Conservation (phyloP, 495 filamentous ascomycete species). For the Aspergillus panamensis region DNA sequence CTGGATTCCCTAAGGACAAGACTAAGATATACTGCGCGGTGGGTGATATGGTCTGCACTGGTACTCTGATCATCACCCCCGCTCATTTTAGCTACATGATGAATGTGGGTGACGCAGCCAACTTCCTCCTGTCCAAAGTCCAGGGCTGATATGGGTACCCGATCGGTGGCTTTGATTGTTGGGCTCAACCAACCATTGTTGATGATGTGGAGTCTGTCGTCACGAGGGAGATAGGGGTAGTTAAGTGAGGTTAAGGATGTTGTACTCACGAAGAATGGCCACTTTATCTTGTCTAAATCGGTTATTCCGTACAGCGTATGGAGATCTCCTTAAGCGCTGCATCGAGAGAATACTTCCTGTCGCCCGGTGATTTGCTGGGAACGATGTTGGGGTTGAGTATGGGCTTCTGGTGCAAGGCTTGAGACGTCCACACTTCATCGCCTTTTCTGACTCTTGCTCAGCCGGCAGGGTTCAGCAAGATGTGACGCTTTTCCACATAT, state of each 20-base stretch:
- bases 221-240: not conserved
- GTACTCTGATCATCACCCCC: constrained; percentile 45
- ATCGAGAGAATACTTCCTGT: not conserved
- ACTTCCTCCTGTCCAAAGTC: constrained; percentile 15
- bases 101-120: constrained; percentile 19
- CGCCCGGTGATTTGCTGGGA: not conserved
- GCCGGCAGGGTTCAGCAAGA: no score
- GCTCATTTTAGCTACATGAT: constrained; percentile 44
- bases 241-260: not conserved
- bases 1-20: constrained; percentile 42
- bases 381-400: not conserved
- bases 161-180: not conserved
- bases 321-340: not conserved
- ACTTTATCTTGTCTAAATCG: not conserved
- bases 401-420: not conserved
- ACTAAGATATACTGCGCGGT: constrained; percentile 48
- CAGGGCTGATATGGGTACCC: no score
- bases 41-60: constrained; percentile 51
- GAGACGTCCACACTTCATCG: no score
- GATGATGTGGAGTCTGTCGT: not conserved
- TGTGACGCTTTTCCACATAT: not conserved
- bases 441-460: no score
- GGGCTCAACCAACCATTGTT: not conserved
- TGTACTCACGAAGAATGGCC: not conserved
- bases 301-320: not conserved